Conservation (phyloP, 768 basidiomycete species). For the Dendrothele bispora region DNA sequence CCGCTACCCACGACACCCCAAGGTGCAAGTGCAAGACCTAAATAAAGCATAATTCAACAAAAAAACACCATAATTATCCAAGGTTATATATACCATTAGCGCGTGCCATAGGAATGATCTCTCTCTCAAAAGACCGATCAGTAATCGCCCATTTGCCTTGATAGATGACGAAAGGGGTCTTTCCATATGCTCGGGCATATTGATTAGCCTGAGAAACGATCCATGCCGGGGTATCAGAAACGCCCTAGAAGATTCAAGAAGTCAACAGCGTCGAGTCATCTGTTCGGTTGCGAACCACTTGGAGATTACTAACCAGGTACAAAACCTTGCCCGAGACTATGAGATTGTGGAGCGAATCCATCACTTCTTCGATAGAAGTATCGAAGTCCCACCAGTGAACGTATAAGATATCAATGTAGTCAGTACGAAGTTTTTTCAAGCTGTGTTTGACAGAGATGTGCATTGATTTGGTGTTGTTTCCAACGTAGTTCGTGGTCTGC, state of each 20-base stretch:
- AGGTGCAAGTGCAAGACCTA: conserved; percentile 41
- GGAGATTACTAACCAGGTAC: conserved; percentile 30
- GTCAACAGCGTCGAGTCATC: too few relatives aligned
- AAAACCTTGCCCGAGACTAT: conserved; percentile 41
- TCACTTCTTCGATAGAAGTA: conserved; percentile 1
- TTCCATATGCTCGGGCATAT: conserved; percentile 18
- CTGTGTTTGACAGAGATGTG: background rate
- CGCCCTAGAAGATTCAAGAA: conserved; percentile 9
- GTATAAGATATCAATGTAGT: conserved; percentile 3
- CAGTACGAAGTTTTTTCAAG: background rate
- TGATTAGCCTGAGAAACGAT: conserved; percentile 32
- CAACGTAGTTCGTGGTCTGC: conserved; percentile 12
- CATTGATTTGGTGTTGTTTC: background rate
- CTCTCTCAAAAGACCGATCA: conserved; percentile 38
- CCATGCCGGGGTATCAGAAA: conserved; percentile 36
- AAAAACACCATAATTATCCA: background rate
- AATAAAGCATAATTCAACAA: background rate
- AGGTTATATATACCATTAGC: conserved; percentile 1
- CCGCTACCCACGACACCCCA: conserved; percentile 42
- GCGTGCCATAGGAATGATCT: conserved; percentile 39
- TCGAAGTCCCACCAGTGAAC: conserved; percentile 3
- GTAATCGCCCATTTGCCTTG: conserved; percentile 34
- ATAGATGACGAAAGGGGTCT: conserved; percentile 45
- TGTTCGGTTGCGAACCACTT: background rate
- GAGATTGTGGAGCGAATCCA: conserved; percentile 31